Evolutionary conservation across 768 basidiomycete species (phyloP), one percentile per base, ranked within the genome.

Genomic region (Xerocomus brunneocitrinus): DNA sequence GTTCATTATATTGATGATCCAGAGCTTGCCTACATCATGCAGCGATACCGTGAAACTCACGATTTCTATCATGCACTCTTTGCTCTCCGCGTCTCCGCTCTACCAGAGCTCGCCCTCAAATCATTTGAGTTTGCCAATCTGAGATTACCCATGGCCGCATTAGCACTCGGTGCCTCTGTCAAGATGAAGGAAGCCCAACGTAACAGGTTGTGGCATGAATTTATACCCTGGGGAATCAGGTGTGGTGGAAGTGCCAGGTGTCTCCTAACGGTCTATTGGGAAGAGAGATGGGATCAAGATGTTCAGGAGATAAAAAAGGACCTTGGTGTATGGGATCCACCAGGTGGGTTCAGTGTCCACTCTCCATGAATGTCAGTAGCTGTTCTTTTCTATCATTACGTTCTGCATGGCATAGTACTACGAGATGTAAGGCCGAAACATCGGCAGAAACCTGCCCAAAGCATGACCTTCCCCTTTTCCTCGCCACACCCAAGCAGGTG

Each of bases 11-110:
- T 98, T 52, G 82, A 89, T 64, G 92, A 98, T 63, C 93, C 94
- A 2, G 95, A 97, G 63, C 81, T 97, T 10, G 97, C 97, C 25
- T 98, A 97, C 69, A 90, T 98, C 51, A 92, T 99, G 89, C 91
- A 95, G 60, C 87, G 95, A 47, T 99, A 98, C 69, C 87, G 95
- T 25, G 95, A 99, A 73, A 95, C 89, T 58, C 97, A 99, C 71
- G 95, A 99, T 72, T 87, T 98, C 60, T 97, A 98, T 66, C 97
- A 99, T 66, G 91, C 90, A 63, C 79, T 98, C 55, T 85, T 84
- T 73, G 83, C 83, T 61, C 78, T 98, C 8, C 94, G 93, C 0
- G 92, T 98, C 53, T 86, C 85, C 56, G 88, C 95, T 63, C 82
- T 89, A 53, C 91, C 88, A 44, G 97, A 99, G 67, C 79, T 99